Base-by-base conservation (phyloP, 192 early-diverging fungal genomes). In the Rhizophagus sp. region DNA sequence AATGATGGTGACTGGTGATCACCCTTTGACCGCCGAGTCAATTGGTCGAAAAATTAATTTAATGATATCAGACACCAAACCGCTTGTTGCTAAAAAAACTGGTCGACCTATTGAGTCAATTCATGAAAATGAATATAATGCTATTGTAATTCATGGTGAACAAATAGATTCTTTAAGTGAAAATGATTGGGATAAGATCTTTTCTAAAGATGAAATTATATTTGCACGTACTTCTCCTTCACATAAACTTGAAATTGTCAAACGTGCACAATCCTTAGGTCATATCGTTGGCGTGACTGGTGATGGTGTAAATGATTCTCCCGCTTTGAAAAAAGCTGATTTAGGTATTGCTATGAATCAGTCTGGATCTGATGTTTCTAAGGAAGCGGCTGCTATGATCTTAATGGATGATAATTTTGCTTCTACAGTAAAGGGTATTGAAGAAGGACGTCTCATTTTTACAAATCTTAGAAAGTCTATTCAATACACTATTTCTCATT, bases 351-450 rank as follows among this genome's bases (percentile, higher is more conserved):
- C 97, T 30, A 99, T 99, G 97, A 97, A 97, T 87, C 82, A 92
- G 47, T 94, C 94, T 49, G 97, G 97, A 61, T 95, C 94, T 3
- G 97, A 99, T 84, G 97, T 98, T 27, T 95, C 95, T 36, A 99
- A 99, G 84, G 96, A 97, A 78, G 95, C 95, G 8, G 97, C 97
- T 24, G 88, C 96, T 69, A 99, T 99, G 97, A 97, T 99, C 81
- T 86, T 99, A 70, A 83, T 99, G 44, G 97, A 99, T 84, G 96
- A 99, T 85, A 98, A 99, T 89, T 99, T 99, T 93, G 96, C 97
- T 12, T 95, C 95, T 12, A 94, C 93, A 62, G 93, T 99, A 61
- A 83, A 87, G 34, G 97, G 96, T 82, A 97, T 99, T 82, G 93
- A 94, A 83, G 96, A 99, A 82, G 97, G 97, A 57, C 92, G 97